These are phyloP conservation scores for Marasmius oreades DNA, from an alignment of 1,284 basidiomycete genomes.

Conservation along the genomic window DNA sequence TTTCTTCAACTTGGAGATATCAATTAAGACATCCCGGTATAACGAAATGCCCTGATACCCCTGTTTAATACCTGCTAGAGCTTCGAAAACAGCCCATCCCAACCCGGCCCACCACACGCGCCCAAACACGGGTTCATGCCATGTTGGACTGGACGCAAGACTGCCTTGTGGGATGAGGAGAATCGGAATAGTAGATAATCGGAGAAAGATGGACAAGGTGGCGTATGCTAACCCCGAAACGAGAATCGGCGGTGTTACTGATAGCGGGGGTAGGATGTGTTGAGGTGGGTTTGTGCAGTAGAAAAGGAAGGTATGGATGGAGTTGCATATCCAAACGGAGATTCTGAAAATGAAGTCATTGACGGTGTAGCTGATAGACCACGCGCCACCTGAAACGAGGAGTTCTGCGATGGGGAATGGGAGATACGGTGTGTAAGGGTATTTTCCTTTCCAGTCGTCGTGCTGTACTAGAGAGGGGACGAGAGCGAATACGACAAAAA, in stretches of 20 bases:
- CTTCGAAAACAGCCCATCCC: slow-evolving; percentile 67
- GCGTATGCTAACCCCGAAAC: slow-evolving; percentile 49
- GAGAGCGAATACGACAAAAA: slow-evolving; percentile 45
- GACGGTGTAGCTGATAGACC: slow-evolving; percentile 55
- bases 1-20: slow-evolving; percentile 20
- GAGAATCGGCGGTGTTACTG: slow-evolving; percentile 31
- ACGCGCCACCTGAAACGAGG: slow-evolving; percentile 54
- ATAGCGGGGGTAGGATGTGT: slow-evolving; percentile 24
- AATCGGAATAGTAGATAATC: slow-evolving; percentile 50
- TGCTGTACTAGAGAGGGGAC: slow-evolving; percentile 48
- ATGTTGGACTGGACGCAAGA: slow-evolving; percentile 42
- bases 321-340: not conserved
- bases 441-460: slow-evolving; percentile 19
- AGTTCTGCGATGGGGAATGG: slow-evolving; percentile 60
- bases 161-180: slow-evolving; percentile 48
- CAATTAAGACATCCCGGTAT: slow-evolving; percentile 64
- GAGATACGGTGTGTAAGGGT: slow-evolving; percentile 42
- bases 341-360: not conserved
- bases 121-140: slow-evolving; percentile 55
- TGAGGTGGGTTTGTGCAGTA: not conserved
- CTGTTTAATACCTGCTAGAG: slow-evolving; percentile 57
- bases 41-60: slow-evolving; percentile 63
- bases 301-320: not conserved
- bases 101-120: slow-evolving; percentile 73
- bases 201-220: slow-evolving; percentile 47